These are phyloP conservation scores for Colletotrichum sp. DNA, from an alignment of 2,329 filamentous ascomycete genomes.

Conservation along the genomic window DNA sequence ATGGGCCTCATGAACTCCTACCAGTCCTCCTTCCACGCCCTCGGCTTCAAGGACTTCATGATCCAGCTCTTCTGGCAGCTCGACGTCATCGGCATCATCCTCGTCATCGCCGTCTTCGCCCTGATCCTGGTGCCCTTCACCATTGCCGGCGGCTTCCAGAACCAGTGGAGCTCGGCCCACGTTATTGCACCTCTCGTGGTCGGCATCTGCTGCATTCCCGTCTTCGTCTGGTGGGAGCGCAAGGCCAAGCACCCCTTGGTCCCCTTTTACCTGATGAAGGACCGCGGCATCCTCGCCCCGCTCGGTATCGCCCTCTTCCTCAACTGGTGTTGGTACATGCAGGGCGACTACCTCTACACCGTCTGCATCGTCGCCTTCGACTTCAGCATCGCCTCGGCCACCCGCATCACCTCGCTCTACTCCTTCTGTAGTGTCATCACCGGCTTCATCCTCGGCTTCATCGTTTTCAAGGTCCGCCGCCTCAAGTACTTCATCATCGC, in stretches of 20 bases:
- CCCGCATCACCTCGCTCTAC: constrained; percentile 66
- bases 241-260: constrained; percentile 58
- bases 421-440: constrained; percentile 61
- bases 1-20: constrained; percentile 48
- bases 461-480: constrained; percentile 62
- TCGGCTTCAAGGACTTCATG: constrained; percentile 35
- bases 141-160: constrained; percentile 47
- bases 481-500: constrained; percentile 68
- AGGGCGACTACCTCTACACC: constrained; percentile 69
- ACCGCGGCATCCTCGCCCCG: constrained; percentile 68
- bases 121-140: constrained; percentile 51
- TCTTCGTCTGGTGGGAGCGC: constrained; percentile 55
- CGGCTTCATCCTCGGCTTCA: constrained; percentile 59
- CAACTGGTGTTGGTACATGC: constrained; percentile 66
- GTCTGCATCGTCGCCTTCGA: constrained; percentile 67
- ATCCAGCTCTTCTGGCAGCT: constrained; percentile 52
- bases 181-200: constrained; percentile 50
- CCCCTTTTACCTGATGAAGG: constrained; percentile 65
- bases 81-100: constrained; percentile 48
- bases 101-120: constrained; percentile 51
- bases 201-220: constrained; percentile 51
- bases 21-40: constrained; percentile 33
- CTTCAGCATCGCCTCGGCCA: constrained; percentile 60
- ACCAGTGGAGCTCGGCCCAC: constrained; percentile 41
- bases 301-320: constrained; percentile 62